Percentiles rank a stretch among this genome's conserved stretches.
These are phyloP conservation scores for Penicillium expansum DNA, from an alignment of 2,329 filamentous ascomycete species.

Conservation along the genomic window DNA sequence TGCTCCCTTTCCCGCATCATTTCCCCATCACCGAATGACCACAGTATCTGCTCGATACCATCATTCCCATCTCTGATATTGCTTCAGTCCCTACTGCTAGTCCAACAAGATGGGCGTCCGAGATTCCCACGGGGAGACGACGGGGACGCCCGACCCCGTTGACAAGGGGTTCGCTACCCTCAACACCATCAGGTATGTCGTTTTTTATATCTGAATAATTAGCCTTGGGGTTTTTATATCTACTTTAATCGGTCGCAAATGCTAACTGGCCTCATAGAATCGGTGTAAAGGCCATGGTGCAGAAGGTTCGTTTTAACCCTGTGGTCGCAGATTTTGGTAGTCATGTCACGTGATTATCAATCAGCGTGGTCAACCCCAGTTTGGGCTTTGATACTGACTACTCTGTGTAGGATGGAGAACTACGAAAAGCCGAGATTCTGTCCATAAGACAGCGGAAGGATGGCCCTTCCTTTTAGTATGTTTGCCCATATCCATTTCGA, in stretches of 20 bases:
- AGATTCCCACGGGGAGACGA: constrained; percentile 54
- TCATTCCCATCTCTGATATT: constrained; percentile 8
- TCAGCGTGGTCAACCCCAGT: not conserved
- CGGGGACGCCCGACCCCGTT: constrained; percentile 56
- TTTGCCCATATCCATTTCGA: not conserved
- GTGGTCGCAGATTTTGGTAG: constrained; percentile 17
- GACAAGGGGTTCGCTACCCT: constrained; percentile 82
- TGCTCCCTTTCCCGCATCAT: constrained; percentile 9
- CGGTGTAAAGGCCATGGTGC: constrained; percentile 65
- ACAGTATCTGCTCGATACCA: not conserved
- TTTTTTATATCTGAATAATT: constrained; percentile 5
- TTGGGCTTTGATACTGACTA: constrained; percentile 9
- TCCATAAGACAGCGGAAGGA: constrained; percentile 89
- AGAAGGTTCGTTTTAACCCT: constrained; percentile 57
- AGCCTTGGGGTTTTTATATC: not conserved
- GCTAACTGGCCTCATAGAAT: constrained; percentile 50
- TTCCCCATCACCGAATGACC: constrained; percentile 1
- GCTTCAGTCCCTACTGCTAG: not conserved
- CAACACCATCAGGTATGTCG: constrained; percentile 71
- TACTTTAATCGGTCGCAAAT: constrained; percentile 36
- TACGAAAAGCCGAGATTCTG: constrained; percentile 92
- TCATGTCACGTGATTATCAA: constrained; percentile 33
- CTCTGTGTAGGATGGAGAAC: constrained; percentile 64
- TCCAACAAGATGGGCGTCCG: constrained; percentile 52
- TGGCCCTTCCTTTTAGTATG: constrained; percentile 76